These are phyloP conservation scores for Podila clonocystis DNA, from an alignment of 192 early-diverging fungal genomes.

Conservation along the genomic window DNA sequence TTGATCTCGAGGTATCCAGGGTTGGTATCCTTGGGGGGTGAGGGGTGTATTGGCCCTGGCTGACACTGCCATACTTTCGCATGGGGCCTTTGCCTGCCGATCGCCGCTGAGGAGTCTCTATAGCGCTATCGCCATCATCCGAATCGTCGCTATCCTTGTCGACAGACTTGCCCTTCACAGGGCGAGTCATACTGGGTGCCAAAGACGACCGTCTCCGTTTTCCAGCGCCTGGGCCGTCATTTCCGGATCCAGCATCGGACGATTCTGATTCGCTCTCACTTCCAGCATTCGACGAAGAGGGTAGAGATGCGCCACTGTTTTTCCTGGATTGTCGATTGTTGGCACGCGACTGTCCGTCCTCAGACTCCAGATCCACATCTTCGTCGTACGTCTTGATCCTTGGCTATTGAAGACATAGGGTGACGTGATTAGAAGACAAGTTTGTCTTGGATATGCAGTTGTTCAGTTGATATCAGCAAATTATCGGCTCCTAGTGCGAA, in stretches of 20 bases:
- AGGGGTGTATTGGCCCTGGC: constrained; percentile 11
- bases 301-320: constrained; percentile 24
- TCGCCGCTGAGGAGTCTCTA: constrained; percentile 12
- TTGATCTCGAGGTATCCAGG: not conserved
- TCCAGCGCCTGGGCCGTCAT: constrained; percentile 32
- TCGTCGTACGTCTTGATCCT: constrained; percentile 79
- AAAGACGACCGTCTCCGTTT: constrained; percentile 38
- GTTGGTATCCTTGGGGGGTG: not conserved
- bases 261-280: constrained; percentile 37
- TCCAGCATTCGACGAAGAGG: constrained; percentile 29
- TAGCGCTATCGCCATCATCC: constrained; percentile 23
- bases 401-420: constrained; percentile 53
- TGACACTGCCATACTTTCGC: constrained; percentile 40
- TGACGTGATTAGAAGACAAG: not conserved
- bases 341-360: constrained; percentile 29
- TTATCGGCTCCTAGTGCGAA: too few relatives aligned
- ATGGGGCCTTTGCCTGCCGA: constrained; percentile 44
- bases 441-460: constrained; percentile 4
- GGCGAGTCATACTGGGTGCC: constrained; percentile 25
- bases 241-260: constrained; percentile 16
- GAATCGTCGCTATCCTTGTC: constrained; percentile 36
- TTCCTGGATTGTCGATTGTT: constrained; percentile 18
- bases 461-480: too few relatives aligned
- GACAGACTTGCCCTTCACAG: constrained; percentile 24
- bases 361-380: constrained; percentile 71